phyloP scores from a whole-genome alignment of 1,284 basidiomycete genomes.

The Flammula alnicola region DNA sequence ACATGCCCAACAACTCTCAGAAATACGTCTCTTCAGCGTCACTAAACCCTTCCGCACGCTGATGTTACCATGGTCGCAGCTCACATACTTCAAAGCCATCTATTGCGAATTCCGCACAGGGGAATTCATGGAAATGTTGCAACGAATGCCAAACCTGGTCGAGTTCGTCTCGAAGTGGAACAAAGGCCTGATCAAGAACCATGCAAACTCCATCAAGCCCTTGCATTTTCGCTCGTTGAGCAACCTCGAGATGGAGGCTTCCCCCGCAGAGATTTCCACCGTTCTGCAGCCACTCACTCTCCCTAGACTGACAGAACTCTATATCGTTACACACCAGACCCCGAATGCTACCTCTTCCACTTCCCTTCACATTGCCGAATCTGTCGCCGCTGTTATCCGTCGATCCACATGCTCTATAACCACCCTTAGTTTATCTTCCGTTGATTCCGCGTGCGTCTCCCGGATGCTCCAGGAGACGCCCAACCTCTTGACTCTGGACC shows the following conservation, averaged over 20 bases:
- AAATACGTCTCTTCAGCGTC: slow-evolving; percentile 7
- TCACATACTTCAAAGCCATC: slow-evolving; percentile 7
- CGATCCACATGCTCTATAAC: slow-evolving; percentile 12
- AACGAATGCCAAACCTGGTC: slow-evolving; percentile 11
- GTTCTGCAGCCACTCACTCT: slow-evolving; percentile 9
- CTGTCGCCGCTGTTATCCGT: slow-evolving; percentile 6
- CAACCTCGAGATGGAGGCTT: slow-evolving; percentile 6
- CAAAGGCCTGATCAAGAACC: slow-evolving; percentile 9
- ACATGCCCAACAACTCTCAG: slow-evolving; percentile 1
- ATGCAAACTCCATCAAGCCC: background rate
- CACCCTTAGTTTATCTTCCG: slow-evolving; percentile 10
- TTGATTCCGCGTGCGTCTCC: slow-evolving; percentile 8
- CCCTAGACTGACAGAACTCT: slow-evolving; percentile 1
- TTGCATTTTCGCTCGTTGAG: background rate
- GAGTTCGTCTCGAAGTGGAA: slow-evolving; percentile 14
- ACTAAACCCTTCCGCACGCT: slow-evolving; percentile 9
- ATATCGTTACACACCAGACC: slow-evolving; percentile 7
- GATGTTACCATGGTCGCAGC: slow-evolving; percentile 14
- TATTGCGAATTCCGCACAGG: slow-evolving; percentile 16
- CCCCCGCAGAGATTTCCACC: slow-evolving; percentile 10
- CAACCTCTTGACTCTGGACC: slow-evolving; percentile 2
- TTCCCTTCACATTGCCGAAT: slow-evolving; percentile 1
- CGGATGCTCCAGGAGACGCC: slow-evolving; percentile 11
- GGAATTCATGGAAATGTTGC: slow-evolving; percentile 17
- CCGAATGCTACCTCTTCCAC: background rate